Percentiles rank a stretch among this genome's conserved stretches.
phyloP scores from a whole-genome alignment of 257 asterid species.

The Ocimum tenuiflorum region DNA sequence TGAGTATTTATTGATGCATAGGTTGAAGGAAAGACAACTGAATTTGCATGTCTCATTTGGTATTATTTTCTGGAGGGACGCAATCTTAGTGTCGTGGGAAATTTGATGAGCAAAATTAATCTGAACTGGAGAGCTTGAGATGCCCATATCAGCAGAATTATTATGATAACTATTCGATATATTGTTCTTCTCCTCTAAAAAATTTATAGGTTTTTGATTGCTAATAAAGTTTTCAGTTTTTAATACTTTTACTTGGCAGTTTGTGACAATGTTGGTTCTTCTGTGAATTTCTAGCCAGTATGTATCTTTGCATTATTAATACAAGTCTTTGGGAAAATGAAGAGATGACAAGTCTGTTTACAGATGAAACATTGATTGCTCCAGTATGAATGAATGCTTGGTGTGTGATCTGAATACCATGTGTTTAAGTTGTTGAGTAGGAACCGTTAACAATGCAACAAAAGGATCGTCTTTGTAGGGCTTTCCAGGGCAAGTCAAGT shows the following conservation, averaged over 20 bases:
- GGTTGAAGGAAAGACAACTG: not conserved
- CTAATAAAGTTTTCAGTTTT: not conserved
- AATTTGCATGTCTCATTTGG: conserved; percentile 7
- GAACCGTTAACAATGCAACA: not conserved
- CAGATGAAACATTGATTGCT: not conserved
- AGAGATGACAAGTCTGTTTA: not conserved
- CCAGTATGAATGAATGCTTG: not conserved
- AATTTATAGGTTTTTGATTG: not conserved
- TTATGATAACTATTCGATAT: not conserved
- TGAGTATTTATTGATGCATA: not conserved
- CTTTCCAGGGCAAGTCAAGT: conserved; percentile 66
- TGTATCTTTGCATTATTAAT: not conserved
- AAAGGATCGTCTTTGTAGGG: conserved; percentile 27
- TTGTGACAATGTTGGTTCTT: not conserved
- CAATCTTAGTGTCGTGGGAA: not conserved
- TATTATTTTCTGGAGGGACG: not conserved
- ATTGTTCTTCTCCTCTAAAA: not conserved
- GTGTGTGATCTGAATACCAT: not conserved
- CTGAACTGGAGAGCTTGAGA: not conserved
- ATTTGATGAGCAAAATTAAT: not conserved
- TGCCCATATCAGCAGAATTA: not conserved
- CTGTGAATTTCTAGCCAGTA: not conserved
- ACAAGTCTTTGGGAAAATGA: not conserved
- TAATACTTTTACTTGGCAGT: not conserved
- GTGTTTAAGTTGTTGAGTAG: not conserved